Conservation (phyloP, 1,284 basidiomycete genomes). For the Cutaneotrichosporon sp. region DNA sequence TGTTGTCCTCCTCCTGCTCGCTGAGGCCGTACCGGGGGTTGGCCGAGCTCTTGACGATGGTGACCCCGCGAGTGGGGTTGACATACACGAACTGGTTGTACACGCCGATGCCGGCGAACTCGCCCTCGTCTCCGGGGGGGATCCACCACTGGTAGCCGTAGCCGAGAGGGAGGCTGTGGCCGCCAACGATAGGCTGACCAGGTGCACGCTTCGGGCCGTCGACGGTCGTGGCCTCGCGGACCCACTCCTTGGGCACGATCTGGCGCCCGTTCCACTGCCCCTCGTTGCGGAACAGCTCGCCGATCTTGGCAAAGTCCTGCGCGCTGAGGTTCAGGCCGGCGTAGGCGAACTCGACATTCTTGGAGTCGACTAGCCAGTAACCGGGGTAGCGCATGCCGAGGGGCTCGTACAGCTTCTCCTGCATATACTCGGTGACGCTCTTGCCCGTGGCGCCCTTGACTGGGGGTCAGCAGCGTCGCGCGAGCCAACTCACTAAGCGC, state of each 20-base stretch:
- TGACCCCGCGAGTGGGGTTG: conserved; percentile 4
- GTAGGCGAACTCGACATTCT: not conserved
- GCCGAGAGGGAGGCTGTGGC: conserved; percentile 1
- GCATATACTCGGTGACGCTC: conserved; percentile 6
- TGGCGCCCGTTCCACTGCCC: not conserved
- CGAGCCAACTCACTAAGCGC: not conserved
- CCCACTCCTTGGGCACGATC: conserved; percentile 1
- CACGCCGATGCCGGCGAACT: conserved; percentile 5
- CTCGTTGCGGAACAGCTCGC: conserved; percentile 17
- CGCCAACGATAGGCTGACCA: conserved; percentile 1
- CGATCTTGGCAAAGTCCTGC: conserved; percentile 20
- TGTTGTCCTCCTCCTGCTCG: conserved; percentile 5
- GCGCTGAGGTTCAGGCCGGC: conserved; percentile 9
- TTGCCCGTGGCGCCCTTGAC: conserved; percentile 1
- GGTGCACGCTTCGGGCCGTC: conserved; percentile 3
- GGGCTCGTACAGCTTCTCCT: conserved; percentile 7
- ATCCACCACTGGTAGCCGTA: conserved; percentile 11
- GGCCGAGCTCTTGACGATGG: conserved; percentile 6
- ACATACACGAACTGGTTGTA: conserved; percentile 12
- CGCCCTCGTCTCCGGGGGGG: not conserved
- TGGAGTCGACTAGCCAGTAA: not conserved
- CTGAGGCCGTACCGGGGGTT: conserved; percentile 11
- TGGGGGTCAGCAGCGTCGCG: not conserved
- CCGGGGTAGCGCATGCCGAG: not conserved
- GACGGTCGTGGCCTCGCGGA: conserved; percentile 4